Conservation (phyloP, 1,139 yeast species). For the Yamadazyma atmosphaerica region DNA sequence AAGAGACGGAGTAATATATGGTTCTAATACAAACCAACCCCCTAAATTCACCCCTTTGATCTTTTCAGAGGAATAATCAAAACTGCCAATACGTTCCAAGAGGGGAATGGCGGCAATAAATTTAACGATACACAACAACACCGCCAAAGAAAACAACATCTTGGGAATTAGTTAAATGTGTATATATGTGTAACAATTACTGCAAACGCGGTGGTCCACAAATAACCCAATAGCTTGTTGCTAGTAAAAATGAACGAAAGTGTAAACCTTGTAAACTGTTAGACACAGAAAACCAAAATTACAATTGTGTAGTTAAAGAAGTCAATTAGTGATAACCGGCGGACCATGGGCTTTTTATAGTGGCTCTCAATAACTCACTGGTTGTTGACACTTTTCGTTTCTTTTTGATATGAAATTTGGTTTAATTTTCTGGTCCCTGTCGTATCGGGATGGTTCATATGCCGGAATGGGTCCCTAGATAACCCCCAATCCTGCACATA, state of each 20-base stretch:
- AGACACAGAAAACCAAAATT: too few species aligned
- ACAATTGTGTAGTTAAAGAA: too few species aligned
- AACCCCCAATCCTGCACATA: too few species aligned
- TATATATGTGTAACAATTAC: too few species aligned
- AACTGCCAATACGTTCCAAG: slow-evolving; percentile 16
- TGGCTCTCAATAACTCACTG: background rate
- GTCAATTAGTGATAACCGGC: too few species aligned
- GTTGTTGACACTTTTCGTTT: background rate
- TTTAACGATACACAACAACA: background rate
- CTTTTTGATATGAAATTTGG: background rate
- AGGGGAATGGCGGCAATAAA: slow-evolving; percentile 6
- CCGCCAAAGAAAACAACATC: background rate
- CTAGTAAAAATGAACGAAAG: too few species aligned
- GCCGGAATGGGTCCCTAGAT: too few species aligned
- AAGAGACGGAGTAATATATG: slow-evolving; percentile 81
- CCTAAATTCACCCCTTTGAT: slow-evolving; percentile 84
- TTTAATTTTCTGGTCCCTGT: background rate
- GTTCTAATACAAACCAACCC: slow-evolving; percentile 88
- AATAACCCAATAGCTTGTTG: too few species aligned
- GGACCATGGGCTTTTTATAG: background rate
- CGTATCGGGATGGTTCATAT: background rate
- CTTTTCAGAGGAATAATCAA: slow-evolving; percentile 53
- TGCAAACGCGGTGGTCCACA: background rate
- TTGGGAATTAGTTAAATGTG: too few species aligned
- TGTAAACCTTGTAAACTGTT: too few species aligned